Conservation (phyloP, 148 eudicot species). For the Fagopyrum homotropicum region DNA sequence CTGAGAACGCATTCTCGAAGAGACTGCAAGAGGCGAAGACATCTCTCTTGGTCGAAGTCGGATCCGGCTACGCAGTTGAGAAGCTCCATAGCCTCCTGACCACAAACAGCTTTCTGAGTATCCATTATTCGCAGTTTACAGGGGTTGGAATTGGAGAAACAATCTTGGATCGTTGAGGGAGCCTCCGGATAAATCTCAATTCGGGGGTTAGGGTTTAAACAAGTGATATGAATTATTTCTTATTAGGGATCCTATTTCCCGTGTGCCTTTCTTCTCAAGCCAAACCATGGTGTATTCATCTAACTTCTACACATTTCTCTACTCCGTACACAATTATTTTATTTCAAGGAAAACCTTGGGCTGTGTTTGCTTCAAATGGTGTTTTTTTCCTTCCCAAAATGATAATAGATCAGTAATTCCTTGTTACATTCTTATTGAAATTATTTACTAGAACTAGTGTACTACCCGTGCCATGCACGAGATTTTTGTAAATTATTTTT, state of each 20-base stretch:
- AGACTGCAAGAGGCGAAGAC: constrained; percentile 49
- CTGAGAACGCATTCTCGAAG: constrained; percentile 64
- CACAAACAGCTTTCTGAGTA: constrained; percentile 38
- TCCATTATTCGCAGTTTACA: constrained; percentile 16
- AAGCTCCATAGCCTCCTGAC: constrained; percentile 65
- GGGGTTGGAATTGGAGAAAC: not conserved
- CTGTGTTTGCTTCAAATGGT: no score
- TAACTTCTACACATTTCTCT: not conserved
- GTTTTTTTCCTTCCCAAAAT: no score
- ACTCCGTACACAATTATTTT: not conserved
- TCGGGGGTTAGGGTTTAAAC: constrained; percentile 13
- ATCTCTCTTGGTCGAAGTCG: constrained; percentile 61
- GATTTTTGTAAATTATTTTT: no score
- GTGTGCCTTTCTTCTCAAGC: constrained; percentile 6
- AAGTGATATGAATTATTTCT: not conserved
- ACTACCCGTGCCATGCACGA: no score
- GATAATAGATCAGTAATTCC: no score
- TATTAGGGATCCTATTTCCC: not conserved
- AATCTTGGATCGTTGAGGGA: not conserved
- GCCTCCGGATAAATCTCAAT: not conserved
- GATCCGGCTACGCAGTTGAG: constrained; percentile 67
- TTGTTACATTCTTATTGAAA: no score
- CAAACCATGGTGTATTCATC: not conserved
- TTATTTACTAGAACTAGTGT: no score
- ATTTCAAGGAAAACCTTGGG: no score